Evolutionary conservation across 2,329 filamentous ascomycete species (phyloP).

Genomic region (Trematosphaeria pertusa): DNA sequence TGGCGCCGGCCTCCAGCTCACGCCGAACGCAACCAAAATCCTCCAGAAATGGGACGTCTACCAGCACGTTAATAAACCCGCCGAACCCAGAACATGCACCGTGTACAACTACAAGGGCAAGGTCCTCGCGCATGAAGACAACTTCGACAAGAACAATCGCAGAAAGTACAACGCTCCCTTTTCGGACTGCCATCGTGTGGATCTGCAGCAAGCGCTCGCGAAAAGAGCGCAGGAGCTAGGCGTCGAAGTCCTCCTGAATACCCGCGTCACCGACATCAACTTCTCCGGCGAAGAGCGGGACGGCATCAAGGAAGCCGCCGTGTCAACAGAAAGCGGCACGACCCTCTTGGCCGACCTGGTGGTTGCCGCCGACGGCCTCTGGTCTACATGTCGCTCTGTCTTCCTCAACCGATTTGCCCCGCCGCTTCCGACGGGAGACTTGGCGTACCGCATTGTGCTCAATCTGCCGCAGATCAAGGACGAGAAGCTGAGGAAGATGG

Average conservation of each 20-base stretch:
- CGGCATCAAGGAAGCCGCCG: conserved; percentile 37
- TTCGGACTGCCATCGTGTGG: conserved; percentile 67
- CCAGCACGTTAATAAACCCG: conserved; percentile 48
- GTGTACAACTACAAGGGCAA: conserved; percentile 62
- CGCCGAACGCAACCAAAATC: conserved; percentile 54
- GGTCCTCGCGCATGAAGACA: conserved; percentile 57
- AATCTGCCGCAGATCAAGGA: conserved; percentile 60
- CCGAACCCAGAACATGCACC: conserved; percentile 56
- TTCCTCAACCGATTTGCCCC: conserved; percentile 56
- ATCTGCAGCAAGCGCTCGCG: conserved; percentile 64
- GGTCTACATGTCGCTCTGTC: conserved; percentile 63
- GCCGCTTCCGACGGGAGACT: conserved; percentile 66
- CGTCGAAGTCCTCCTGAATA: conserved; percentile 58
- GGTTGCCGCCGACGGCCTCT: conserved; percentile 69
- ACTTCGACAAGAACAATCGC: conserved; percentile 62
- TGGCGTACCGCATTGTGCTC: conserved; percentile 70
- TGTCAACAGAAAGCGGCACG: conserved; percentile 52
- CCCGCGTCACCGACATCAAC: conserved; percentile 57
- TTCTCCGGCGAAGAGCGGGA: conserved; percentile 35
- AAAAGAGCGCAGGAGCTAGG: conserved; percentile 61
- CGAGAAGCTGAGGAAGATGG: conserved; percentile 58
- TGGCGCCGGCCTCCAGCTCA: conserved; percentile 46
- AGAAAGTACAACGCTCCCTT: conserved; percentile 65
- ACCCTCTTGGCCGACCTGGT: conserved; percentile 61
- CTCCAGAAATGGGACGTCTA: conserved; percentile 61